A percentile compares a stretch with the other conserved stretches of the same genome.
phyloP scores from a whole-genome alignment of 768 basidiomycete genomes.

The Russula abietina region DNA sequence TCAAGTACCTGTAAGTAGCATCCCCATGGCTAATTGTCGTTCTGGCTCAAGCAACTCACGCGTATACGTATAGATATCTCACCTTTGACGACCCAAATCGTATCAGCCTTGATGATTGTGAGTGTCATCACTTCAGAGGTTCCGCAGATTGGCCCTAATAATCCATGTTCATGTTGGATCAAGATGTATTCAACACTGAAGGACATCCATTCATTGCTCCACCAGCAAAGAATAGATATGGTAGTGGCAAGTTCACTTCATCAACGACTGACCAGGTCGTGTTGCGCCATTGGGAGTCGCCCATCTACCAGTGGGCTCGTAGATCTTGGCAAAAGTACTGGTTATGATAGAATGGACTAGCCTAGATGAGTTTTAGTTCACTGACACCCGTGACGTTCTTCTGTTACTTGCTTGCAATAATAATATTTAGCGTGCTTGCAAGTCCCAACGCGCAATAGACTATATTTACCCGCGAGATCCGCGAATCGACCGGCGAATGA shows the following conservation, averaged over 20 bases:
- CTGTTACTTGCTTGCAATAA: no score
- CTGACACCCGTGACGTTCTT: no score
- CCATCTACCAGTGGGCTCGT: constrained; percentile 28
- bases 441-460: no score
- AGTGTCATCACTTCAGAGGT: constrained; percentile 24
- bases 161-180: neutral
- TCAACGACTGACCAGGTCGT: constrained; percentile 14
- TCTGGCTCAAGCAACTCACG: neutral
- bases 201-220: constrained; percentile 18
- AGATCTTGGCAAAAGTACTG: neutral
- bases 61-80: constrained; percentile 48
- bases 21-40: neutral
- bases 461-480: neutral
- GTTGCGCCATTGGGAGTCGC: constrained; percentile 8
- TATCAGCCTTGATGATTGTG: constrained; percentile 64
- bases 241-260: constrained; percentile 28
- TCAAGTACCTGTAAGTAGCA: constrained; percentile 59
- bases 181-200: constrained; percentile 38
- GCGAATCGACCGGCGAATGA: neutral
- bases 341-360: no score
- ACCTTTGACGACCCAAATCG: constrained; percentile 66
- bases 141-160: neutral
- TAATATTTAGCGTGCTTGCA: no score
- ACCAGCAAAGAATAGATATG: constrained; percentile 31
- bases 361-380: no score